Base-by-base conservation (phyloP, 176 grass and related monocot species). In the Alopecurus myosuroides region DNA sequence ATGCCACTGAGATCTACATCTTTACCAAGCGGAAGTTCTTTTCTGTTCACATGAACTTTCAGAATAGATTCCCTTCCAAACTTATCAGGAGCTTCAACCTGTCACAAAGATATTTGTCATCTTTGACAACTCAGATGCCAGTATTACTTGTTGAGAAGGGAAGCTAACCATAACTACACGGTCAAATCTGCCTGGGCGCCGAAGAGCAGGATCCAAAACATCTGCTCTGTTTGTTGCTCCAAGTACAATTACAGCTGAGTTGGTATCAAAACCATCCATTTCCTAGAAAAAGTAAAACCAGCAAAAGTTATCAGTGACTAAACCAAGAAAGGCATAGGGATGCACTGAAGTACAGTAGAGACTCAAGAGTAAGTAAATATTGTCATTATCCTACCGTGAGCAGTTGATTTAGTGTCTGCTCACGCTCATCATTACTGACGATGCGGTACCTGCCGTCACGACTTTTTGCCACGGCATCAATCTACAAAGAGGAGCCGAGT, bases 231-330 rank as follows among this genome's bases (percentile, higher is more conserved):
- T 99, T 34, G 97, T 99, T 77, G 97, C 97, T 63, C 89, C 97
- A 74, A 99, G 90, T 57, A 99, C 90, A 89, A 99, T 99, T 66
- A 99, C 97, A 81, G 97, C 97, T 25, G 97, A 90, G 45, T 92
- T 96, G 84, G 93, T 99, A 75, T 99, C 97, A 92, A 99, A 99
- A 67, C 97, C 97, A 91, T 99, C 97, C 97, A 99, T 97, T 94
- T 99, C 97, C 97, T 98, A 77, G 20, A 64, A 69, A 80, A 46
- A 77, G 20, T 57, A 69, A 80, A 46, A 29, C 4, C 77, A 42
- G 34, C 48, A 18, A 78, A 69, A 52, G 51, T 84, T 89, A 85
- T 64, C 3, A 40, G 69, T 69, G 51, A 63, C 15, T 69, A 88
- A 87, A 84, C 49, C 7, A 52, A 74, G 62, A 81, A 84, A 64